These are phyloP conservation scores for Omphalotus olearius DNA, from an alignment of 1,284 basidiomycete species.

Conservation along the genomic window DNA sequence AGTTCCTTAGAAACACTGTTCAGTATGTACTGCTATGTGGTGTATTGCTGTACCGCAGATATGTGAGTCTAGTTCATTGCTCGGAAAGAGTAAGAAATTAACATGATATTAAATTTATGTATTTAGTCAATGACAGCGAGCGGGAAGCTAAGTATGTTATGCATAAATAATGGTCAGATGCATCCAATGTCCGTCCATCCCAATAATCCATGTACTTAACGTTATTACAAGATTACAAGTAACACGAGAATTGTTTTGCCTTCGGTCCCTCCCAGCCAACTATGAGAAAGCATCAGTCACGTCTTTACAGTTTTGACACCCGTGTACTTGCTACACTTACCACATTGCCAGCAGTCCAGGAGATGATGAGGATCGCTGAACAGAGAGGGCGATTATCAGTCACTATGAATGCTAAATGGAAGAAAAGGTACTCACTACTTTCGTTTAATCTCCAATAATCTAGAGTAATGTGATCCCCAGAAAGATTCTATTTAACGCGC, in stretches of 20 bases:
- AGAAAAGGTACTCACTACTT: slow-evolving; percentile 16
- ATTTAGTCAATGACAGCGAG: too few relatives aligned
- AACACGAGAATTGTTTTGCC: slow-evolving; percentile 14
- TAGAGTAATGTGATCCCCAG: slow-evolving; percentile 23
- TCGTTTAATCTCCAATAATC: slow-evolving; percentile 19
- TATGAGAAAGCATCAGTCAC: not conserved
- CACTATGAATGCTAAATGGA: not conserved
- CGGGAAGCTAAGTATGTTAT: too few relatives aligned
- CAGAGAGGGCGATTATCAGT: not conserved
- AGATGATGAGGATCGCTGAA: slow-evolving; percentile 15
- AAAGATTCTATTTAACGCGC: slow-evolving; percentile 14
- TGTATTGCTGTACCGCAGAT: too few relatives aligned
- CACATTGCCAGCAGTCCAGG: slow-evolving; percentile 23
- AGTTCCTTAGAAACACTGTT: too few relatives aligned
- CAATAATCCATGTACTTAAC: too few relatives aligned
- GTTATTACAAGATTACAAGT: slow-evolving; percentile 8
- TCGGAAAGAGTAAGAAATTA: too few relatives aligned
- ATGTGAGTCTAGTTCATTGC: too few relatives aligned
- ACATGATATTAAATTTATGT: too few relatives aligned
- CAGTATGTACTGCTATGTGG: too few relatives aligned
- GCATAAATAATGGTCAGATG: too few relatives aligned
- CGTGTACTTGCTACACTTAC: slow-evolving; percentile 36
- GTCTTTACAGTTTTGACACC: not conserved
- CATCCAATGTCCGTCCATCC: too few relatives aligned
- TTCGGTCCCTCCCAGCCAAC: slow-evolving; percentile 14